Evolutionary conservation across 2,329 filamentous ascomycete species (phyloP).

Genomic region (Cryphonectria nitschkei): DNA sequence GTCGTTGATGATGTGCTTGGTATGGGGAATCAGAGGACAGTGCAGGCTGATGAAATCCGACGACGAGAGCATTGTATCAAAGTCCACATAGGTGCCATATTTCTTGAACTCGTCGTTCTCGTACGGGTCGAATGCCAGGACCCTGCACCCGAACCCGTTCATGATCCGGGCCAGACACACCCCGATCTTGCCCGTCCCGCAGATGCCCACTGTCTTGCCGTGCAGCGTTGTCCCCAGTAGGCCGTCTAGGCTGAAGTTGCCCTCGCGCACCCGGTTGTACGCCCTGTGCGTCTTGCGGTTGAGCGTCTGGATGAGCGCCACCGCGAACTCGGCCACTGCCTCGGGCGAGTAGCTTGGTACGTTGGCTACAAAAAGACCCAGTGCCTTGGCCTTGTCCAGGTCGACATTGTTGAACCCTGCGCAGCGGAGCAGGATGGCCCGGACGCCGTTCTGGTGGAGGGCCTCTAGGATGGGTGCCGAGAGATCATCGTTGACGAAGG

Average conservation of each 20-base stretch:
- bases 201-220: slow-evolving; percentile 68
- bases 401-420: slow-evolving; percentile 72
- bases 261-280: slow-evolving; percentile 70
- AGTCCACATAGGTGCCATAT: slow-evolving; percentile 55
- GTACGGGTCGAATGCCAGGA: slow-evolving; percentile 65
- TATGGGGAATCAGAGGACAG: slow-evolving; percentile 65
- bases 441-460: slow-evolving; percentile 54
- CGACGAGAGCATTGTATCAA: slow-evolving; percentile 57
- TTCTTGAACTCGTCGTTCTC: slow-evolving; percentile 52
- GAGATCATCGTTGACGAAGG: slow-evolving; percentile 69
- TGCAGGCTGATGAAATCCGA: slow-evolving; percentile 68
- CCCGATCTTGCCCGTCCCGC: slow-evolving; percentile 69
- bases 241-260: slow-evolving; percentile 69
- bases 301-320: slow-evolving; percentile 69
- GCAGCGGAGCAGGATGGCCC: slow-evolving; percentile 66
- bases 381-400: slow-evolving; percentile 55
- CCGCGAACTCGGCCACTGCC: slow-evolving; percentile 70
- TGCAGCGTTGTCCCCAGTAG: slow-evolving; percentile 63
- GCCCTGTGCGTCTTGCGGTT: slow-evolving; percentile 70
- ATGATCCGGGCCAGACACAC: slow-evolving; percentile 64
- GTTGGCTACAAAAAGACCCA: slow-evolving; percentile 65
- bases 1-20: slow-evolving; percentile 63
- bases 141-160: slow-evolving; percentile 64
- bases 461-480: slow-evolving; percentile 53
- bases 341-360: slow-evolving; percentile 72